Evolutionary conservation across 2,329 filamentous ascomycete species (phyloP).

Genomic region (Ceratocystis papillata): DNA sequence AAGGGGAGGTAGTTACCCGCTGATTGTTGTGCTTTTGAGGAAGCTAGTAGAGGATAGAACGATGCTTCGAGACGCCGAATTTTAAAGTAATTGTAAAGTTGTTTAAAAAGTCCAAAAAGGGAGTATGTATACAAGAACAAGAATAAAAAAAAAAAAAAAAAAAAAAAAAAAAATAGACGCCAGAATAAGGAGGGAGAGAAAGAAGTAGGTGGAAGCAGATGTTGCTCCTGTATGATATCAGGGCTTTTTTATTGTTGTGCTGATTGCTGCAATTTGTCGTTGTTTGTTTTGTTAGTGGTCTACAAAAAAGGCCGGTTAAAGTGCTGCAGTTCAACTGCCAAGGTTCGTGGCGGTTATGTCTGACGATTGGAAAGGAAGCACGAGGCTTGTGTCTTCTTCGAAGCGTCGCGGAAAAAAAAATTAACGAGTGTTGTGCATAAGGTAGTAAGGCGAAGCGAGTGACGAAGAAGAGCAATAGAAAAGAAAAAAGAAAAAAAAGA

Average conservation of each 20-base stretch:
- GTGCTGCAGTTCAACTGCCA: too few species aligned
- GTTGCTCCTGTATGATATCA: neutral
- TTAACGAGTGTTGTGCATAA: neutral
- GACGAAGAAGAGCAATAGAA: neutral
- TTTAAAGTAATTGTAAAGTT: neutral
- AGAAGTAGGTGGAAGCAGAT: neutral
- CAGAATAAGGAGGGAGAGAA: slow-evolving; percentile 5
- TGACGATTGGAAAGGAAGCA: neutral
- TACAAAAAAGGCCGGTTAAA: neutral
- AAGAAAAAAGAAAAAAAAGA: neutral
- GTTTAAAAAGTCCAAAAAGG: slow-evolving; percentile 6
- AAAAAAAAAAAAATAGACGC: slow-evolving; percentile 6
- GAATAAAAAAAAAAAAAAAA: neutral
- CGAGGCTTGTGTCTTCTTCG: neutral
- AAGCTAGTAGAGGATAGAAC: neutral
- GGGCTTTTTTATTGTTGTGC: neutral
- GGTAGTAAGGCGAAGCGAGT: neutral
- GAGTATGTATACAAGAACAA: neutral
- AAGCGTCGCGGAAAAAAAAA: neutral
- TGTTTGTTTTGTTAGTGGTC: slow-evolving; percentile 3
- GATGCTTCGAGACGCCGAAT: neutral
- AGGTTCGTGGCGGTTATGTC: neutral
- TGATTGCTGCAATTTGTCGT: neutral
- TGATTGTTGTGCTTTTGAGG: neutral
- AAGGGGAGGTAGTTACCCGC: slow-evolving; percentile 12